Conservation (phyloP, 2,329 filamentous ascomycete species). For the Botrytis byssoidea region DNA sequence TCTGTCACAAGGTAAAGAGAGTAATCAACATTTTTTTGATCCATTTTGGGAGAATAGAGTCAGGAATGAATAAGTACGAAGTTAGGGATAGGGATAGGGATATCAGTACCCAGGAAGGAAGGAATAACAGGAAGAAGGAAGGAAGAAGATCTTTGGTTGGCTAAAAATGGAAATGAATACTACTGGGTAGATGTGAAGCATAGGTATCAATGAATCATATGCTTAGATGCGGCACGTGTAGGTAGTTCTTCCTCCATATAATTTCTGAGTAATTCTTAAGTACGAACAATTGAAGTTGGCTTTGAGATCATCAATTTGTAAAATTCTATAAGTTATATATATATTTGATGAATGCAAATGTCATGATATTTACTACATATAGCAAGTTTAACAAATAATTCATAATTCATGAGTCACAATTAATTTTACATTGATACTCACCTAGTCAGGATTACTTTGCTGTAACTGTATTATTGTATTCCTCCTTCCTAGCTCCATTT, state of each 20-base stretch:
- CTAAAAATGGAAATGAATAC: not conserved
- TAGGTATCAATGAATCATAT: not conserved
- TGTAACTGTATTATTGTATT: not conserved
- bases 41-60: constrained; percentile 32
- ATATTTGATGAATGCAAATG: not conserved
- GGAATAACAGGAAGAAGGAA: not conserved
- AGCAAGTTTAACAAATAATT: not conserved
- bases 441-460: not conserved
- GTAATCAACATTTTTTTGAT: constrained; percentile 60
- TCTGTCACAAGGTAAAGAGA: constrained; percentile 90
- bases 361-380: not conserved
- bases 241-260: not conserved
- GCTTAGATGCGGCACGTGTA: not conserved
- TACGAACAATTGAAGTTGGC: not conserved
- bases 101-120: not conserved
- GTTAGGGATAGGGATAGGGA: too few relatives aligned
- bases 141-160: not conserved
- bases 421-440: not conserved
- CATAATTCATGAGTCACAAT: not conserved
- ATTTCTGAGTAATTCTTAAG: not conserved
- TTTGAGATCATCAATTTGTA: not conserved
- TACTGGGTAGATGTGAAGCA: not conserved
- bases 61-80: not conserved
- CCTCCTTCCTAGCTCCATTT: constrained; percentile 1
- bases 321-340: not conserved